Evolutionary conservation across 2,329 filamentous ascomycete species (phyloP), one percentile per base, ranked within the genome.

Genomic region (Sporothrix protearum): DNA sequence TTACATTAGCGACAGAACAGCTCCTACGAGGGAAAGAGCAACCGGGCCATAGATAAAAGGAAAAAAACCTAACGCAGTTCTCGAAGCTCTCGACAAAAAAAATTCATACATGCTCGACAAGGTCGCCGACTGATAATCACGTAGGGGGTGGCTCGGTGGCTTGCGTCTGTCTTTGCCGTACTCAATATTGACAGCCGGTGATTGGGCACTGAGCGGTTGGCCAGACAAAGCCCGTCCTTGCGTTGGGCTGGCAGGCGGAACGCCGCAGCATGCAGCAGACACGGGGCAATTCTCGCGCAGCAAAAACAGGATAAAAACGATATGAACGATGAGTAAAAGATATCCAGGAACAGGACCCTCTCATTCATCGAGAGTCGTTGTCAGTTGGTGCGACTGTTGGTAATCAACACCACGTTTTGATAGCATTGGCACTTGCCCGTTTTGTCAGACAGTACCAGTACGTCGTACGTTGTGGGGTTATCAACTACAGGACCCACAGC

Each of bases 251-350:
- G 33, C 19, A 63, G 33, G n/a, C 57, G 57, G 33, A 63, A 42
- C 16, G 33, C 57, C 57, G 57, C 57, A 63, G 57, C 57, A 63
- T 63, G 57, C 57, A 63, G 57, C 33, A 42, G 57, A 63, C 57
- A 63, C 57, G 57, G 57, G 57, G n/a, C 57, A 63, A 63, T 42
- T 42, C 57, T 61, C 57, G 36, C 57, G n/a, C 57, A 39, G 36
- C 36, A 53, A 55, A 19, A 42, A 25, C 3, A 10, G 14, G 19
- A 63, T 45, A 63, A 59, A 39, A 39, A 19, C 22, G 6, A 33
- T 36, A 42, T 42, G n/a, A 42, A 39, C 10, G 22, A 14, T 2
- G 33, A 63, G 36, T 5, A n/a, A 25, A 2, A 8, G n/a, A 42
- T 55, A 30, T 55, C 16, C 33, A 61, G 57, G 33, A n/a, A 30